Percentiles rank a stretch among this genome's conserved stretches.
phyloP scores from a whole-genome alignment of 2,329 filamentous ascomycete genomes.

The Exophiala mesophila region DNA sequence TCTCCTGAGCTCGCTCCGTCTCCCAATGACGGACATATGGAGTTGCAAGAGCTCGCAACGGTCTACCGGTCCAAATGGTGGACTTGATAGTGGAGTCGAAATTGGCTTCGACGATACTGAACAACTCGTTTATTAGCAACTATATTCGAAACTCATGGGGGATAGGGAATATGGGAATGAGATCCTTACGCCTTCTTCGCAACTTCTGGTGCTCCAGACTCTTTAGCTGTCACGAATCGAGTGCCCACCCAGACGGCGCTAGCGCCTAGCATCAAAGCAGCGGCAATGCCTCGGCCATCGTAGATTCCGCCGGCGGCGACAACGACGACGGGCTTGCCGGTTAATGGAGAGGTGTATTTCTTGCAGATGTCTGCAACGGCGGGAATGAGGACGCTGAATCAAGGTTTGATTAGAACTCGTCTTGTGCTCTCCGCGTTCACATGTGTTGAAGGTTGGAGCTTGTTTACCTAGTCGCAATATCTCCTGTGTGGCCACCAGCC shows the following conservation, averaged over 20 bases:
- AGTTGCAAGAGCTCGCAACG: constrained; percentile 68
- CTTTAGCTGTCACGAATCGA: constrained; percentile 68
- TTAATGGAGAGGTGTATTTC: constrained; percentile 60
- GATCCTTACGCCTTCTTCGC: constrained; percentile 19
- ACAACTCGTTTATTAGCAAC: too few relatives aligned
- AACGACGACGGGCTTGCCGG: constrained; percentile 62
- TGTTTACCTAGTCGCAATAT: constrained; percentile 57
- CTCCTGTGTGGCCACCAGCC: constrained; percentile 71
- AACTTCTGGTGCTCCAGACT: constrained; percentile 51
- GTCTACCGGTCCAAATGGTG: constrained; percentile 70
- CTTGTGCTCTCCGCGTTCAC: not conserved
- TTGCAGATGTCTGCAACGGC: constrained; percentile 71
- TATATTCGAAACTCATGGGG: too few relatives aligned
- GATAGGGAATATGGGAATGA: constrained; percentile 55
- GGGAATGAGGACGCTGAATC: constrained; percentile 61
- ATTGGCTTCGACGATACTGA: constrained; percentile 63
- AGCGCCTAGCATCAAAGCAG: constrained; percentile 72
- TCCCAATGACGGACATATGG: constrained; percentile 72
- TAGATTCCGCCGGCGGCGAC: constrained; percentile 76
- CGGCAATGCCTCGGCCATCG: constrained; percentile 68
- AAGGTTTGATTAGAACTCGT: not conserved
- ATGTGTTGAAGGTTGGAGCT: not conserved
- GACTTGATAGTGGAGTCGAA: constrained; percentile 71
- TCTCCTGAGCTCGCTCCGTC: constrained; percentile 55
- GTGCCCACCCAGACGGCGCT: constrained; percentile 81